Percentiles rank a stretch among this genome's conserved stretches.
Evolutionary conservation across 257 asterid genomes (phyloP).

Genomic region (Solanum pinnatisectum): DNA sequence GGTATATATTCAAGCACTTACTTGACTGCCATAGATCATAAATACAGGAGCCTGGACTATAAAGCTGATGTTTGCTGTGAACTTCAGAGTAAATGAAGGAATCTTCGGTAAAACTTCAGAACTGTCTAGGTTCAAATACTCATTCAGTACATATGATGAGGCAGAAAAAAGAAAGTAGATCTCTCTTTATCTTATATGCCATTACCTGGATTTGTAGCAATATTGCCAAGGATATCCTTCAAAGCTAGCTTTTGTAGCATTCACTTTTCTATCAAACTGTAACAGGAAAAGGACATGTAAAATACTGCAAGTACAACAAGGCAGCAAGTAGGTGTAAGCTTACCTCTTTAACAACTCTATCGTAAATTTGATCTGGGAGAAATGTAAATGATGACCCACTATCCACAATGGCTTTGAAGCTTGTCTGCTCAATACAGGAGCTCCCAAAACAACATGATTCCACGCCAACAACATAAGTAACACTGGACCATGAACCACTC

Average conservation of each 20-base stretch:
- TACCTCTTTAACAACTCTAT: conserved; percentile 60
- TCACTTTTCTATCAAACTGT: conserved; percentile 61
- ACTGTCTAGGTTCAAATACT: conserved; percentile 33
- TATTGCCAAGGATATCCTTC: conserved; percentile 79
- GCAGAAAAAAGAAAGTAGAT: neutral
- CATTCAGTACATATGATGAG: conserved; percentile 4
- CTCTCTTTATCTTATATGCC: neutral
- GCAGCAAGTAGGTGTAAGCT: neutral
- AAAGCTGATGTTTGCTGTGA: conserved; percentile 50
- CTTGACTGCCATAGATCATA: conserved; percentile 63
- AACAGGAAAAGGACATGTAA: conserved; percentile 2
- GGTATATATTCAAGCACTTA: conserved; percentile 14
- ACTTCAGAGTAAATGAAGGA: conserved; percentile 65
- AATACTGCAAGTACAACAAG: neutral
- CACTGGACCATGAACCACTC: conserved; percentile 24
- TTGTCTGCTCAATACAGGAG: conserved; percentile 46
- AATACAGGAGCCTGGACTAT: conserved; percentile 58
- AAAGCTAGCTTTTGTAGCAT: conserved; percentile 53
- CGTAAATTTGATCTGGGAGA: conserved; percentile 51
- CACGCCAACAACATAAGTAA: conserved; percentile 62
- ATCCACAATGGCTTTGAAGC: conserved; percentile 54
- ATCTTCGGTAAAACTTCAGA: conserved; percentile 39
- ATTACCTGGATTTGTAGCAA: conserved; percentile 77
- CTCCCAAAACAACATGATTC: conserved; percentile 54
- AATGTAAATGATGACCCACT: conserved; percentile 78